These are phyloP conservation scores for Nymphaea colorata DNA, from an alignment of 164 flowering plant genomes.

Conservation along the genomic window DNA sequence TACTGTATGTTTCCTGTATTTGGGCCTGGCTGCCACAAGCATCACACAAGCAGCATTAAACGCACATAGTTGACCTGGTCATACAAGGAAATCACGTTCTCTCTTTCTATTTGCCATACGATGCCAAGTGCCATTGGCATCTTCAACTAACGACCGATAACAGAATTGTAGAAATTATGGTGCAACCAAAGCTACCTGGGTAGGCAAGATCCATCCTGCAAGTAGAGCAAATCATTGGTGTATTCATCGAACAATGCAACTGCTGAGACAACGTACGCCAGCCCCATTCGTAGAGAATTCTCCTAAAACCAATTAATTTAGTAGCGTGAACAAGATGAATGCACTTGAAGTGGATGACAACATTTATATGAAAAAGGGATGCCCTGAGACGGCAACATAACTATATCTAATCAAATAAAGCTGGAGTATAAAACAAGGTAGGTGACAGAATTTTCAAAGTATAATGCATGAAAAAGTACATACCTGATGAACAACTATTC, in stretches of 20 bases:
- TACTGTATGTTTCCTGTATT: constrained; percentile 35
- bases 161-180: neutral
- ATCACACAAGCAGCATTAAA: neutral
- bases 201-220: constrained; percentile 76
- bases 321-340: neutral
- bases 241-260: constrained; percentile 78
- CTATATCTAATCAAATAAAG: neutral
- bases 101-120: too few species aligned
- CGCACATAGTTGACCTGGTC: neutral
- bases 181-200: constrained; percentile 43
- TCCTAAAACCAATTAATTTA: constrained; percentile 33
- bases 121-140: too few species aligned
- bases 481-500: constrained; percentile 72
- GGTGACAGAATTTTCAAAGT: too few species aligned
- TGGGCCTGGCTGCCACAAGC: constrained; percentile 78
- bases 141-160: too few species aligned
- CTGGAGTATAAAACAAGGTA: too few species aligned
- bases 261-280: constrained; percentile 53
- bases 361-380: neutral
- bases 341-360: neutral
- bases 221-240: constrained; percentile 68
- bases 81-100: neutral
- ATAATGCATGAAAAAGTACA: neutral
- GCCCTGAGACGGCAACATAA: neutral
- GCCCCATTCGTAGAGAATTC: constrained; percentile 53